A percentile compares a stretch with the other conserved stretches of the same genome.
Conservation (phyloP, 495 filamentous ascomycete species). For the Aspergillus bridgeri region DNA sequence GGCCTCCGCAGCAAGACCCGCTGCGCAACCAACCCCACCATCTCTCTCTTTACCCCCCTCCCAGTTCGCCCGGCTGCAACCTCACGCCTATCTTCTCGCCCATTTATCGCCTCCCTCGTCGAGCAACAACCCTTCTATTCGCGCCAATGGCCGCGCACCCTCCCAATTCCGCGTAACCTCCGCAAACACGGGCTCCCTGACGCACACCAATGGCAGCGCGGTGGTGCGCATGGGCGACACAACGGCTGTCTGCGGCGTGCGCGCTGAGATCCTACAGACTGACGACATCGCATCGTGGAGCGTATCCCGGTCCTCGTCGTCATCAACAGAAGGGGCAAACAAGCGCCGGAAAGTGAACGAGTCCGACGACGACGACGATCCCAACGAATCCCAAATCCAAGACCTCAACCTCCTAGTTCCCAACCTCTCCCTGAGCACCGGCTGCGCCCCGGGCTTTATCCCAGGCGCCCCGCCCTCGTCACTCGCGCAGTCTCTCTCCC, state of each 20-base stretch:
- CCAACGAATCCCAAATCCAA: slow-evolving; percentile 53
- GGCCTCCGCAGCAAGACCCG: slow-evolving; percentile 22
- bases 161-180: slow-evolving; percentile 64
- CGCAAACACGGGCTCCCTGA: slow-evolving; percentile 74
- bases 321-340: slow-evolving; percentile 21
- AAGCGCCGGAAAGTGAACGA: slow-evolving; percentile 33
- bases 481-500: slow-evolving; percentile 77
- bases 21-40: slow-evolving; percentile 28
- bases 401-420: slow-evolving; percentile 77
- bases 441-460: slow-evolving; percentile 79
- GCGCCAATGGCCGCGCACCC: slow-evolving; percentile 75
- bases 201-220: slow-evolving; percentile 83
- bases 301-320: slow-evolving; percentile 28
- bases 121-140: slow-evolving; percentile 53
- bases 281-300: slow-evolving; percentile 64
- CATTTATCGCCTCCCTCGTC: slow-evolving; percentile 65
- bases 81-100: slow-evolving; percentile 82
- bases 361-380: slow-evolving; percentile 15
- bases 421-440: slow-evolving; percentile 86
- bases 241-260: slow-evolving; percentile 84
- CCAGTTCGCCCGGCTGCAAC: slow-evolving; percentile 86
- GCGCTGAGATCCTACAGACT: slow-evolving; percentile 77
- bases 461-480: slow-evolving; percentile 77
- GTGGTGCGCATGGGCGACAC: slow-evolving; percentile 87
- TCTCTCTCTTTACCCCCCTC: slow-evolving; percentile 70